Base-by-base conservation (phyloP, 2,329 filamentous ascomycete species). In the Paracorniculantispora psalliotae region DNA sequence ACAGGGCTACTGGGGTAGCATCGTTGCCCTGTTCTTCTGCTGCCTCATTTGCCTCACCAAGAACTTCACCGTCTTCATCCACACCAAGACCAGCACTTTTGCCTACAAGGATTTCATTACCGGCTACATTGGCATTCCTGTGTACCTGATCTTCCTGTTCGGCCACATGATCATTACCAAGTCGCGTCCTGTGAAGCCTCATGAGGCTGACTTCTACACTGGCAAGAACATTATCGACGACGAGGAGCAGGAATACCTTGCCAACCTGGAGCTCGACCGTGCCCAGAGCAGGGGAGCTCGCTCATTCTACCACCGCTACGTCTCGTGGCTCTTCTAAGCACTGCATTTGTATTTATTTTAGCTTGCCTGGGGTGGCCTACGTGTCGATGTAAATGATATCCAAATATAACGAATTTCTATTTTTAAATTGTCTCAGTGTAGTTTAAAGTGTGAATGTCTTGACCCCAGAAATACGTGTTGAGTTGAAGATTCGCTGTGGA, bases 21-120 rank as follows among this genome's bases (percentile, higher is more conserved):
- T 85, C 68, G 76, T 77, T 61, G 88, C 88, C 0, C 79, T 94
- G 2, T 76, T 79, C 67, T 86, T 91, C 74, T 91, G 88, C 74
- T 79, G 81, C 67, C 69, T 94, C 35, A 89, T 94, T 62, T 83
- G 88, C 1, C 69, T 96, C 54, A 93, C 90, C 68, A 96, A 94
- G 81, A 92, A 91, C 79, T 94, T 85, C 73, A 79, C 83, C 59
- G 86, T 88, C 61, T 94, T 94, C 72, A 78, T 84, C 62, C 70
- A 65, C 67, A 75, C 64, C 77, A 79, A 73, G 65, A 65, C 71
- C 59, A 79, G 79, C 56, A 77, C 77, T 53, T 90, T 90, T 64
- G 83, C 89, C 71, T 89, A 89, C 78, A 86, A 88, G 77, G 86
- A 82, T 67, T 92, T 92, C 73, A 83, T 92, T 71, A 91, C 87